Conservation (phyloP, 495 filamentous ascomycete genomes). For the Cercophora samala region DNA sequence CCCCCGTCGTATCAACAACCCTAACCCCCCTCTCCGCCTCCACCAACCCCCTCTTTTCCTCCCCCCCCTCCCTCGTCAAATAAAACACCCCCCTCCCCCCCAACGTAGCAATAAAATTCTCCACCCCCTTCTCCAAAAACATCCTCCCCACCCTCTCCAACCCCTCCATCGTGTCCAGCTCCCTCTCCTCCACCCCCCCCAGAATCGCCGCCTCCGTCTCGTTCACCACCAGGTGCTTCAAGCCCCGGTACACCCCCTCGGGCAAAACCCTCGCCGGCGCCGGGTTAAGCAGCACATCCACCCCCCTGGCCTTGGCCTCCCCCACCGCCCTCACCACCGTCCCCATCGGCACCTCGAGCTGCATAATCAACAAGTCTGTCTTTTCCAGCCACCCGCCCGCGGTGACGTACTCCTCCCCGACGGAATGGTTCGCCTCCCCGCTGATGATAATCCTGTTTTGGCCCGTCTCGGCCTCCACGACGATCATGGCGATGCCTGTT, state of each 20-base stretch:
- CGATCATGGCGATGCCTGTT: conserved; percentile 78
- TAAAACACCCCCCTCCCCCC: conserved; percentile 72
- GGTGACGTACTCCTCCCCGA: conserved; percentile 10
- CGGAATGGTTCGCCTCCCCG: conserved; percentile 69
- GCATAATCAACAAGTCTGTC: conserved; percentile 74
- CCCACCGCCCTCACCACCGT: conserved; percentile 66
- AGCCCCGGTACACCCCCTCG: conserved; percentile 57
- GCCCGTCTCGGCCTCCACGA: conserved; percentile 72
- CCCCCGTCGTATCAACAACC: conserved; percentile 91
- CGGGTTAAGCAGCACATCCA: conserved; percentile 76
- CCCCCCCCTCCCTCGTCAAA: conserved; percentile 33
- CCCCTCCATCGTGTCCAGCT: conserved; percentile 46
- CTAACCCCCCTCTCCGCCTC: conserved; percentile 54
- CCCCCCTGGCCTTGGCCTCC: conserved; percentile 46
- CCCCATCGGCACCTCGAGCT: conserved; percentile 77
- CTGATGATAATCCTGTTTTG: conserved; percentile 85
- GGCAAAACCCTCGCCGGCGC: conserved; percentile 73
- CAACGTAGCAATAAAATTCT: conserved; percentile 77
- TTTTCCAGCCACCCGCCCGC: neutral
- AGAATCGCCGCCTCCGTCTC: conserved; percentile 84
- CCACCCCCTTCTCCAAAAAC: conserved; percentile 66
- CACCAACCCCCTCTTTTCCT: conserved; percentile 43
- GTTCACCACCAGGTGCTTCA: conserved; percentile 84
- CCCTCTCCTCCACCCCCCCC: conserved; percentile 48
- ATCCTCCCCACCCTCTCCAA: conserved; percentile 46